Evolutionary conservation across 2,329 filamentous ascomycete species (phyloP).

Genomic region (Immersiporthe knoxdaviesiana): DNA sequence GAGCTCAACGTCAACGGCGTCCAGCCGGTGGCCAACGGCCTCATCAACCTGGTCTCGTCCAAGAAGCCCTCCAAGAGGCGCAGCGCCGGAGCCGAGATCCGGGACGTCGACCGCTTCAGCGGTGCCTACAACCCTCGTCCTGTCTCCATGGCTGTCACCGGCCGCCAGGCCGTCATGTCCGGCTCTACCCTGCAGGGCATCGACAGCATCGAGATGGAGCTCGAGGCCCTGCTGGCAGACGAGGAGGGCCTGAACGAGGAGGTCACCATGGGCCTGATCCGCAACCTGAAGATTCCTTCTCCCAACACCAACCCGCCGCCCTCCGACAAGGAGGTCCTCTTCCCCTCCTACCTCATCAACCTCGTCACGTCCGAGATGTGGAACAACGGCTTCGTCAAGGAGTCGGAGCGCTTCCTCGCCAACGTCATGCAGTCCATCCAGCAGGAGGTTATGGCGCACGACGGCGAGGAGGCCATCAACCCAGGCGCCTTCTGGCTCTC

Average conservation of each 20-base stretch:
- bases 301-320: conserved; percentile 86
- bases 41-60: conserved; percentile 95
- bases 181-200: conserved; percentile 78
- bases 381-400: conserved; percentile 99
- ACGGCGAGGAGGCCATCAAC: conserved; percentile 96
- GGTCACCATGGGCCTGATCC: conserved; percentile 93
- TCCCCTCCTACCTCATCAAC: conserved; percentile 98
- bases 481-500: conserved; percentile 98
- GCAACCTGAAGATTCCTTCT: conserved; percentile 92
- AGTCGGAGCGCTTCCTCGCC: conserved; percentile 96
- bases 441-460: conserved; percentile 98
- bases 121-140: conserved; percentile 91
- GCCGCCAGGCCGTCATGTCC: conserved; percentile 68
- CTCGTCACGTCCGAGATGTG: conserved; percentile 99
- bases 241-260: conserved; percentile 97
- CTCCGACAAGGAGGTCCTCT: conserved; percentile 97
- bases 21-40: conserved; percentile 65
- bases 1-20: conserved; percentile 67
- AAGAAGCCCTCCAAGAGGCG: conserved; percentile 91
- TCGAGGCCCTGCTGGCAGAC: conserved; percentile 90
- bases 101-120: conserved; percentile 88
- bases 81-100: conserved; percentile 84
- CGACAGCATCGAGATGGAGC: conserved; percentile 92
- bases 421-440: conserved; percentile 99
- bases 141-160: conserved; percentile 89